Conservation (phyloP, 192 early-diverging fungal species). For the Coemansia sp. region DNA sequence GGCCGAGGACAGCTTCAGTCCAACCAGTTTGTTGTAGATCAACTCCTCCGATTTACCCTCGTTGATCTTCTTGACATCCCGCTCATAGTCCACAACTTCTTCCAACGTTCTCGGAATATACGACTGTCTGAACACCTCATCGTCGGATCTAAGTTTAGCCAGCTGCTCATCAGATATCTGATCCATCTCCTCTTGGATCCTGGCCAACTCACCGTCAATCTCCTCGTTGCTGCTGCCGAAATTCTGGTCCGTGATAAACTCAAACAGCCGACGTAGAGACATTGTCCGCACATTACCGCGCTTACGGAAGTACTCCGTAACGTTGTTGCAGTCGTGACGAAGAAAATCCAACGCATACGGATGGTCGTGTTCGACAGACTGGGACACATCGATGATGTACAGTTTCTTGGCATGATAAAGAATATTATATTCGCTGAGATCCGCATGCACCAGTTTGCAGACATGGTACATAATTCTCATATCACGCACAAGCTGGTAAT, state of each 20-base stretch:
- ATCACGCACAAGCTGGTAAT: conserved; percentile 81
- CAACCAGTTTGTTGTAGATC: conserved; percentile 56
- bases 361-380: conserved; percentile 98
- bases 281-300: conserved; percentile 68
- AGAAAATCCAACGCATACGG: conserved; percentile 95
- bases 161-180: conserved; percentile 50
- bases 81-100: conserved; percentile 85
- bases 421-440: conserved; percentile 97
- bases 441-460: conserved; percentile 94
- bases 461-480: conserved; percentile 91
- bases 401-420: conserved; percentile 79
- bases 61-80: conserved; percentile 74
- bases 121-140: conserved; percentile 87
- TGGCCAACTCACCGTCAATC: conserved; percentile 70
- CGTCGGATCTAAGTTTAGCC: conserved; percentile 65
- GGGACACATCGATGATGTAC: conserved; percentile 97
- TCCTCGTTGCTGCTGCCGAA: conserved; percentile 61
- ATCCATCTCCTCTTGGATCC: conserved; percentile 56
- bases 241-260: conserved; percentile 74
- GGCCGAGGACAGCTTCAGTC: conserved; percentile 59
- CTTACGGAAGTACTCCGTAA: conserved; percentile 88
- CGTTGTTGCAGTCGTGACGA: conserved; percentile 91
- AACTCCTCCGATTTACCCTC: conserved; percentile 69
- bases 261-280: conserved; percentile 83
- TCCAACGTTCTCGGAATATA: conserved; percentile 91